A percentile compares a stretch with the other conserved stretches of the same genome.
phyloP scores from a whole-genome alignment of 2,329 filamentous ascomycete species.

The Stagonosporopsis vannaccii region DNA sequence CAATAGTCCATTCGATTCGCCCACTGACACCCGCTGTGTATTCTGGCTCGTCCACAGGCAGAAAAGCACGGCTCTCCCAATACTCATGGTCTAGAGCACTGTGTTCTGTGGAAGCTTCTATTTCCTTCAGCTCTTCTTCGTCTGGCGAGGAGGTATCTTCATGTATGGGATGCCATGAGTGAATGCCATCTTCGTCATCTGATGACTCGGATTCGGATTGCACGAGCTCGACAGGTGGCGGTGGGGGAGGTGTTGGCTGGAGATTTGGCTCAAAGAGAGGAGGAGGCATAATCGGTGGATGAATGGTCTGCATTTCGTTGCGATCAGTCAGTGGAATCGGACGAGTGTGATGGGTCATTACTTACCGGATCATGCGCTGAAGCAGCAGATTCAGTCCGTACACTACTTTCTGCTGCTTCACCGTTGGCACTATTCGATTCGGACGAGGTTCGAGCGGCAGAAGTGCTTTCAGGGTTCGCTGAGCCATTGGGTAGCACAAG shows the following conservation, averaged over 20 bases:
- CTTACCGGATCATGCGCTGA: slow-evolving; percentile 27
- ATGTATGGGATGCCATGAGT: slow-evolving; percentile 61
- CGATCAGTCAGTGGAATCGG: slow-evolving; percentile 17
- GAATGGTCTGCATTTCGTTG: slow-evolving; percentile 23
- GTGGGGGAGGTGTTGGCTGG: slow-evolving; percentile 43
- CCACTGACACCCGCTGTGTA: slow-evolving; percentile 61
- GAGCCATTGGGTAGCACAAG: slow-evolving; percentile 35
- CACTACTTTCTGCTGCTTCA: slow-evolving; percentile 17
- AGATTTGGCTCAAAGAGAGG: slow-evolving; percentile 29
- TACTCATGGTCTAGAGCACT: slow-evolving; percentile 66
- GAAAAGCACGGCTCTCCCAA: slow-evolving; percentile 66
- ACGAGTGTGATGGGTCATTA: not conserved
- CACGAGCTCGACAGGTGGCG: slow-evolving; percentile 40
- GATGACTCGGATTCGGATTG: slow-evolving; percentile 45
- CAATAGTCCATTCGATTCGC: slow-evolving; percentile 65
- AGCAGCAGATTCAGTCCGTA: slow-evolving; percentile 14
- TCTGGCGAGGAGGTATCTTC: slow-evolving; percentile 65
- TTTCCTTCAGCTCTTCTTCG: slow-evolving; percentile 65
- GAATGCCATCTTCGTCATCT: slow-evolving; percentile 47
- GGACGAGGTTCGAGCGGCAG: slow-evolving; percentile 26
- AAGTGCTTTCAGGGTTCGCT: slow-evolving; percentile 18
- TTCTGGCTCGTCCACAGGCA: slow-evolving; percentile 65
- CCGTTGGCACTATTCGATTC: slow-evolving; percentile 18
- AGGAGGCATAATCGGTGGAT: slow-evolving; percentile 31
- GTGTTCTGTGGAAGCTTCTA: slow-evolving; percentile 58